Conservation (phyloP, 345 rosid species). For the Corchorus capsularis region DNA sequence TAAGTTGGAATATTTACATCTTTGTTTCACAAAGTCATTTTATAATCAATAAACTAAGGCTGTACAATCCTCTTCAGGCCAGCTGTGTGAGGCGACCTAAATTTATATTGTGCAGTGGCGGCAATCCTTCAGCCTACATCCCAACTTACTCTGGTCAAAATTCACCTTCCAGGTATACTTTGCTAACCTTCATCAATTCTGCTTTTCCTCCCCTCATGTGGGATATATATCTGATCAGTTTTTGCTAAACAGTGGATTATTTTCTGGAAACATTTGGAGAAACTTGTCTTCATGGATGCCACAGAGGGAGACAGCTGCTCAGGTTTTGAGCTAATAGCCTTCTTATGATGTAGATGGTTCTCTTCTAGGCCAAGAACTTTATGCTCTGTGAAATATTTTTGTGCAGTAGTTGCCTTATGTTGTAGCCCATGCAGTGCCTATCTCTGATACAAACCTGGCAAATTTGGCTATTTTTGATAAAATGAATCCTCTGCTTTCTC, state of each 20-base stretch:
- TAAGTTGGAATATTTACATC: not conserved
- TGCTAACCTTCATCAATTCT: constrained; percentile 2
- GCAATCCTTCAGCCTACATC: constrained; percentile 61
- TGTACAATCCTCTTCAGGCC: constrained; percentile 51
- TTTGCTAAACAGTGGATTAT: constrained; percentile 55
- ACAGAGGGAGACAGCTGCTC: constrained; percentile 61
- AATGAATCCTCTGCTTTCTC: not conserved
- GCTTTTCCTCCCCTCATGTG: not conserved
- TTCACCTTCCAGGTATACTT: constrained; percentile 58
- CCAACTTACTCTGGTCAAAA: constrained; percentile 69
- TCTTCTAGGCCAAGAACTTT: constrained; percentile 13
- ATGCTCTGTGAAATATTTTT: not conserved
- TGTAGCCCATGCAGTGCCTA: constrained; percentile 3
- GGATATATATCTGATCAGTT: constrained; percentile 21
- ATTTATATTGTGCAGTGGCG: constrained; percentile 89
- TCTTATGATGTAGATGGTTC: not conserved
- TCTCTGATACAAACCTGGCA: not conserved
- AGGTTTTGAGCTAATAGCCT: constrained; percentile 43
- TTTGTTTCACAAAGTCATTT: constrained; percentile 9
- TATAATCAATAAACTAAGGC: not conserved
- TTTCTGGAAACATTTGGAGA: constrained; percentile 86
- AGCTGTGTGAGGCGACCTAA: constrained; percentile 81
- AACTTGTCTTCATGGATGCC: constrained; percentile 89
- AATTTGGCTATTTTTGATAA: not conserved
- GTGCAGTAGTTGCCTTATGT: not conserved